phyloP scores from a whole-genome alignment of 2,329 filamentous ascomycete genomes.

The Macroventuria anomochaeta region DNA sequence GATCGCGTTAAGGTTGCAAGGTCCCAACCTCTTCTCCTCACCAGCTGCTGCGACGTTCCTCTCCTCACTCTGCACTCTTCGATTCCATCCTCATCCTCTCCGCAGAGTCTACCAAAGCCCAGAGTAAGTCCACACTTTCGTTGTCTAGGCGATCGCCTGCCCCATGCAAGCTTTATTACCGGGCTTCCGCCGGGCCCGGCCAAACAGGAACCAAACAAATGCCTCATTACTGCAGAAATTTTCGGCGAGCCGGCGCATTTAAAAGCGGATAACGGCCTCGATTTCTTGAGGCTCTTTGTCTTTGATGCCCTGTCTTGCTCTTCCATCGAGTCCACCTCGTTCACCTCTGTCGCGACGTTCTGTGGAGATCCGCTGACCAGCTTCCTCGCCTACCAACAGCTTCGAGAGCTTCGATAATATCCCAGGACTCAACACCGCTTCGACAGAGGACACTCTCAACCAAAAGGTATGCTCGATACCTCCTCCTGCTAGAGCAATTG shows the following conservation, averaged over 20 bases:
- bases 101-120: slow-evolving; percentile 23
- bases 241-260: slow-evolving; percentile 40
- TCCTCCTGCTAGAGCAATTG: slow-evolving; percentile 26
- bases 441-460: slow-evolving; percentile 28
- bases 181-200: slow-evolving; percentile 39
- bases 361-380: slow-evolving; percentile 42
- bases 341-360: slow-evolving; percentile 33
- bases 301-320: slow-evolving; percentile 41
- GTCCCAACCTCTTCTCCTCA: slow-evolving; percentile 22
- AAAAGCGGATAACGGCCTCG: slow-evolving; percentile 37
- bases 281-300: slow-evolving; percentile 26
- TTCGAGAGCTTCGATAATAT: slow-evolving; percentile 30
- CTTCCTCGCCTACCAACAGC: slow-evolving; percentile 34
- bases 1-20: slow-evolving; percentile 17
- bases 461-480: slow-evolving; percentile 43
- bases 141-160: slow-evolving; percentile 29
- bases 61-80: slow-evolving; percentile 19
- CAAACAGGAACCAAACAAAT: slow-evolving; percentile 43
- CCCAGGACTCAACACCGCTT: slow-evolving; percentile 24
- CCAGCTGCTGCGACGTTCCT: slow-evolving; percentile 9
- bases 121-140: slow-evolving; percentile 39
- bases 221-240: slow-evolving; percentile 46
- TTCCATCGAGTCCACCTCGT: slow-evolving; percentile 32
- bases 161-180: slow-evolving; percentile 34
- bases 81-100: slow-evolving; percentile 14